Base-by-base conservation (phyloP, 2,329 filamentous ascomycete genomes). In the Taxawa tesnikishii region DNA sequence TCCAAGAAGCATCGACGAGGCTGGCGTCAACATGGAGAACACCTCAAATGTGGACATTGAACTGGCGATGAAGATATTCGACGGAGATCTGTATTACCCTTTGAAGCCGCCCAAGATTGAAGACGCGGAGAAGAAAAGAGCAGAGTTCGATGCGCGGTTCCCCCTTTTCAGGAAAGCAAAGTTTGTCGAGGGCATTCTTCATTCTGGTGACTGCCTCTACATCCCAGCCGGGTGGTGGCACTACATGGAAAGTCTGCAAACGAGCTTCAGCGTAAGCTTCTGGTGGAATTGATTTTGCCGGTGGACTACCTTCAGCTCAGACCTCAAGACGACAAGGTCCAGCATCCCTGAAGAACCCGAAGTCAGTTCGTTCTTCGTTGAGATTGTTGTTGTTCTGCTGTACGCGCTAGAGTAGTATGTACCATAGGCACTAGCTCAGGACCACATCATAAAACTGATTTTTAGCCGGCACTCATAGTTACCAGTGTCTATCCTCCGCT, bases 141-240 rank as follows among this genome's bases (percentile, higher is more conserved):
- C 45, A 43, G 36, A 48, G 5, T 54, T 54, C 11, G 43, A 55
- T 14, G 23, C 38, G 7, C 19, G 28, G 7, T 75, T 63, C 53
- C 67, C 69, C 1, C 52, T 57, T 0, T 82, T 92, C 41, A 53
- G 54, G 29, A 54, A 65, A 1, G 65, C 81, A 2, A 61, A 69
- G 33, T 88, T 79, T 49, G 58, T 81, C 19, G 90, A 98, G 48
- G 77, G 77, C 34, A 68, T 96, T 2, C 59, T 98, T 5, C 73
- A 69, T 17, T 79, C 81, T 1, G 90, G 88, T 0, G 85, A 98
- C 32, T 80, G 76, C 41, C 53, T 98, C 32, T 90, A 94, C 51
- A 83, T 98, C 32, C 90, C 90, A 0, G 68, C 83, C 4, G 90
- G 88, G 1, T 98, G 90, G 88, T 98, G 90, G 90, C 90, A 98